Percentiles rank a stretch among this genome's conserved stretches.
phyloP scores from a whole-genome alignment of 1,284 basidiomycete species.

The Agaricales sp. region DNA sequence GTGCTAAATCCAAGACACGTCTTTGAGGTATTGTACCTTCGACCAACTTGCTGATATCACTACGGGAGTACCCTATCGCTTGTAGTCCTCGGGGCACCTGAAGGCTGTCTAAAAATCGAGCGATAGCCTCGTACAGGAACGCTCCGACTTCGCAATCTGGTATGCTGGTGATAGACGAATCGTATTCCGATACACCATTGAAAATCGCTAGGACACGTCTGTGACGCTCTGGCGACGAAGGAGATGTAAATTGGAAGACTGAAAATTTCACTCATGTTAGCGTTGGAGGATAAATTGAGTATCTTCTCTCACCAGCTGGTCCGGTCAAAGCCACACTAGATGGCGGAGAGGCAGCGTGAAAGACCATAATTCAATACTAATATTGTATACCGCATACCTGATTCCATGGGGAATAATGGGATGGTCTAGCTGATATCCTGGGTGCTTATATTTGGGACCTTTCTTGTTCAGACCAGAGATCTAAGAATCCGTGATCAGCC shows the following conservation, averaged over 20 bases:
- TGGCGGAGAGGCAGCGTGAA: not conserved
- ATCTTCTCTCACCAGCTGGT: constrained; percentile 48
- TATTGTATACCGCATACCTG: too few relatives aligned
- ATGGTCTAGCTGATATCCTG: constrained; percentile 71
- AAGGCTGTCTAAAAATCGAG: constrained; percentile 80
- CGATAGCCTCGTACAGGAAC: constrained; percentile 83
- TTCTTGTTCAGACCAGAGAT: constrained; percentile 95
- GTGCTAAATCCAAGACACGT: constrained; percentile 80
- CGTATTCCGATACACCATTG: constrained; percentile 49
- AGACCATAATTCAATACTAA: not conserved
- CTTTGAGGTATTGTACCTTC: constrained; percentile 84
- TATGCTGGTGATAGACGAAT: constrained; percentile 64
- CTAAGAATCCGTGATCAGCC: constrained; percentile 28
- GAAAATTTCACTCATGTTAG: constrained; percentile 7
- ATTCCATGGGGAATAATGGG: constrained; percentile 93
- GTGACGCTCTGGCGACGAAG: constrained; percentile 85
- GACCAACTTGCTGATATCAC: constrained; percentile 62
- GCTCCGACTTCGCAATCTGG: constrained; percentile 77
- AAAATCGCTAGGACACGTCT: constrained; percentile 86
- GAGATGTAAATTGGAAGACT: constrained; percentile 92
- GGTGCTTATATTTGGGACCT: constrained; percentile 81
- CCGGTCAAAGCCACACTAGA: constrained; percentile 76
- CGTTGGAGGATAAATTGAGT: not conserved
- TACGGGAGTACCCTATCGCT: constrained; percentile 66
- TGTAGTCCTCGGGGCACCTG: constrained; percentile 85